phyloP scores from a whole-genome alignment of 805 yeast species.

The Dipodascus geniculatus region DNA sequence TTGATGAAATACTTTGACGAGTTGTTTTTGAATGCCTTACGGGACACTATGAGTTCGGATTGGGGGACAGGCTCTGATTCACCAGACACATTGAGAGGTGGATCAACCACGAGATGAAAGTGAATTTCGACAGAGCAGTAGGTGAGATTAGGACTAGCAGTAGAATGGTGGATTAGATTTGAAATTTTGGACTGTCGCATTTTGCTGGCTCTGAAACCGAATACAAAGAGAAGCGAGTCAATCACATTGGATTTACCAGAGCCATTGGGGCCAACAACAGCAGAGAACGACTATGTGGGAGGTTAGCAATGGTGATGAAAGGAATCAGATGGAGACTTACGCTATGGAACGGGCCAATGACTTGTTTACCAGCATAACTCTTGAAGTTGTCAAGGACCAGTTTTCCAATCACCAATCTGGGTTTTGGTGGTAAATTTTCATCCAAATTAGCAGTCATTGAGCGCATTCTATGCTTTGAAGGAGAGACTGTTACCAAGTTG shows the following conservation, averaged over 20 bases:
- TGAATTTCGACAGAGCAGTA: conserved; percentile 88
- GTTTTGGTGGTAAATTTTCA: conserved; percentile 1
- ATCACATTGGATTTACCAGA: conserved; percentile 97
- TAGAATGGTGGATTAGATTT: conserved; percentile 87
- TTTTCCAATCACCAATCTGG: conserved; percentile 61
- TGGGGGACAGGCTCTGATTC: conserved; percentile 37
- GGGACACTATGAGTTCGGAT: conserved; percentile 55
- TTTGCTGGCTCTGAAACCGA: conserved; percentile 92
- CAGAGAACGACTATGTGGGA: conserved; percentile 61
- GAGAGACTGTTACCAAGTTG: background rate
- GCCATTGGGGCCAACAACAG: conserved; percentile 98
- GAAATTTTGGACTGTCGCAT: conserved; percentile 95
- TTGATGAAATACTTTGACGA: conserved; percentile 71
- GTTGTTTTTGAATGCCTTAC: conserved; percentile 70
- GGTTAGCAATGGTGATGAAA: background rate
- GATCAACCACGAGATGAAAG: conserved; percentile 66
- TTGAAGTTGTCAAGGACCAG: conserved; percentile 77
- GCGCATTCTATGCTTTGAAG: background rate
- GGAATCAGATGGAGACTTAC: conserved; percentile 13
- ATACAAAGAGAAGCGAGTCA: conserved; percentile 90
- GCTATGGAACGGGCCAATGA: conserved; percentile 82
- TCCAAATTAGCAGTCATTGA: background rate
- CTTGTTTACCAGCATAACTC: conserved; percentile 88
- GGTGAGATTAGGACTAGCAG: conserved; percentile 47
- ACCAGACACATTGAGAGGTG: conserved; percentile 26